Base-by-base conservation (phyloP, 139 green algal genomes). In the Chlamydomonas sp. region DNA sequence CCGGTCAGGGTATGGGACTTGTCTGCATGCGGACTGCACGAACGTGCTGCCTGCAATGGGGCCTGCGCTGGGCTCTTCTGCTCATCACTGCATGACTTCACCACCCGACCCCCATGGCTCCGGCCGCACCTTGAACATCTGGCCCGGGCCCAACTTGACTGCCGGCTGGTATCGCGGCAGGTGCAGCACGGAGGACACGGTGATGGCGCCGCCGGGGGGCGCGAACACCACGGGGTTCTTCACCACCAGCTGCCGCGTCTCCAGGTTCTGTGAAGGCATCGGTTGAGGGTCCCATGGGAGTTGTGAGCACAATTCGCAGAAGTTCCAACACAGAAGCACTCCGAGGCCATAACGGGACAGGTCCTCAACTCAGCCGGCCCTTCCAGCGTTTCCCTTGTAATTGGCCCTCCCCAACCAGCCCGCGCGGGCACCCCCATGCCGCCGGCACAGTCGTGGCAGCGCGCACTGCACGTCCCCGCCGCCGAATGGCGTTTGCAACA, bases 161-260 rank as follows among this genome's bases (percentile, higher is more conserved):
- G 89, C 71, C 5, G 93, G 93, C n/a, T 90, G 86, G 79, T 91
- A 95, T 63, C 88, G 84, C 4, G 73, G 59, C n/a, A 94, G 90
- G 88, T 95, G 93, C 83, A 95, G 68, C 81, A 95, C 69, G 79
- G 90, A 93, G n/a, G 83, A 81, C 7, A 91, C 49, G 67, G 61
- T 75, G 69, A 79, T 74, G 64, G 72, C 58, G 80, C 18, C 75
- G 63, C 64, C 74, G 18, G 16, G 18, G 20, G 83, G 79, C 57
- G 87, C 62, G 20, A 86, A 86, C 61, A 93, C 88, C 20, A 93
- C 81, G 2, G 93, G 85, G 71, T 91, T 92, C 83, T 92, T 92
- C 18, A 90, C 83, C 18, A 95, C 81, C 66, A 95, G 88, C 17
- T 91, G 88, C 4, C 93, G 90, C 68, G 90, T 88, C 81, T 94